A percentile compares a stretch with the other conserved stretches of the same genome.
Evolutionary conservation across 371 early-diverging fungal genomes (phyloP).

Genomic region (Gilbertella persicaria): DNA sequence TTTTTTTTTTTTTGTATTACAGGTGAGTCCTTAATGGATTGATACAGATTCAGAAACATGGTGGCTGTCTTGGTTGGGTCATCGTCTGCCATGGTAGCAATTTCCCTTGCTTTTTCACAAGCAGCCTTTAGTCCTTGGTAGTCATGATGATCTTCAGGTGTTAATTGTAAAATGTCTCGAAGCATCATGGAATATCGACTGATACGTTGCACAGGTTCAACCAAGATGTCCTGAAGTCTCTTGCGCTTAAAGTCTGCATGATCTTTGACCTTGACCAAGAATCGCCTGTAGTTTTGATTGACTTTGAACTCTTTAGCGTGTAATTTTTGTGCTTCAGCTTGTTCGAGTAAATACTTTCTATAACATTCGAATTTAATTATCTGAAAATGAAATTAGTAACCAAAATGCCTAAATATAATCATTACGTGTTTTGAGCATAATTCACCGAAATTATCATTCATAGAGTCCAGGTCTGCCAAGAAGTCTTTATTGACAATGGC

Average conservation of each 20-base stretch:
- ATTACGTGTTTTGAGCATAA: slow-evolving; percentile 48
- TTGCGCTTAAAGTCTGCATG: slow-evolving; percentile 36
- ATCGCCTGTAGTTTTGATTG: slow-evolving; percentile 37
- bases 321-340: slow-evolving; percentile 34
- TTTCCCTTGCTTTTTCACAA: slow-evolving; percentile 32
- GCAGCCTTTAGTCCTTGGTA: slow-evolving; percentile 33
- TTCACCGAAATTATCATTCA: slow-evolving; percentile 31
- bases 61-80: slow-evolving; percentile 43
- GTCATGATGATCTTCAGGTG: slow-evolving; percentile 37
- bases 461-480: slow-evolving; percentile 25
- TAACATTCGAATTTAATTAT: slow-evolving; percentile 48
- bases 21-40: slow-evolving; percentile 35
- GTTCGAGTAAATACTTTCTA: slow-evolving; percentile 42
- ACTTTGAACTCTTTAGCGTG: slow-evolving; percentile 38
- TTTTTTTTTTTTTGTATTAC: slow-evolving; percentile 16
- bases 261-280: slow-evolving; percentile 31
- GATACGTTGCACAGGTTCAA: slow-evolving; percentile 51
- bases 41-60: slow-evolving; percentile 28
- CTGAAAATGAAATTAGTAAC: slow-evolving; percentile 18
- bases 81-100: slow-evolving; percentile 50
- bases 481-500: slow-evolving; percentile 32
- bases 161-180: slow-evolving; percentile 37
- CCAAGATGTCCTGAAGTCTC: slow-evolving; percentile 37
- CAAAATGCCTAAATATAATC: neutral
- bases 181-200: slow-evolving; percentile 50